phyloP scores from a whole-genome alignment of 148 eudicot genomes.

The Fagopyrum homotropicum region DNA sequence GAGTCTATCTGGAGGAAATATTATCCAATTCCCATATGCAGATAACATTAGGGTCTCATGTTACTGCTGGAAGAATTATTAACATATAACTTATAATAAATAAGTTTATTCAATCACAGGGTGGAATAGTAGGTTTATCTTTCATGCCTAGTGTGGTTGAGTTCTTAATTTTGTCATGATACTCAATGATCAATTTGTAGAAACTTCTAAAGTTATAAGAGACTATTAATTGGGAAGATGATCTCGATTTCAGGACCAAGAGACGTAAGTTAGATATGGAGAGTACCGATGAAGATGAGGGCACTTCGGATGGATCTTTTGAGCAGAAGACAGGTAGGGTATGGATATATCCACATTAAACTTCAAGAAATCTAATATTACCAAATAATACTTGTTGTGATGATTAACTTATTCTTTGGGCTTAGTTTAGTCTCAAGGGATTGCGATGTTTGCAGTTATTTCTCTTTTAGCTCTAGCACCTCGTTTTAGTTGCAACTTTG shows the following conservation, averaged over 20 bases:
- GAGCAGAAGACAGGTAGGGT: constrained; percentile 28
- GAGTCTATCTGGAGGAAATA: background rate
- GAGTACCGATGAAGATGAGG: constrained; percentile 20
- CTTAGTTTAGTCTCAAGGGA: background rate
- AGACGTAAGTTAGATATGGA: constrained; percentile 54
- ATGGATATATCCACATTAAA: background rate
- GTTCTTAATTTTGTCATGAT: background rate
- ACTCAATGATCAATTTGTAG: background rate
- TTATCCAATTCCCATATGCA: background rate
- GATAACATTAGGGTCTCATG: background rate
- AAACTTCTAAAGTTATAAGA: background rate
- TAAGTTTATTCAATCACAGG: background rate
- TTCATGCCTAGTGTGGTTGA: background rate
- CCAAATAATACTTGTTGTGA: background rate
- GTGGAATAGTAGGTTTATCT: background rate
- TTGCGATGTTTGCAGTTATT: background rate
- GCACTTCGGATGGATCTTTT: constrained; percentile 24
- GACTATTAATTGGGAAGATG: background rate
- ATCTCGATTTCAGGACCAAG: constrained; percentile 38
- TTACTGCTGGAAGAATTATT: background rate
- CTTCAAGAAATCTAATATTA: background rate
- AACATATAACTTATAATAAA: background rate
- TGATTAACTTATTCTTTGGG: background rate
- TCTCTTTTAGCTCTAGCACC: background rate
- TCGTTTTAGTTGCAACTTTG: background rate